Conservation (phyloP, 192 early-diverging fungal species). For the Mortierella alpina region DNA sequence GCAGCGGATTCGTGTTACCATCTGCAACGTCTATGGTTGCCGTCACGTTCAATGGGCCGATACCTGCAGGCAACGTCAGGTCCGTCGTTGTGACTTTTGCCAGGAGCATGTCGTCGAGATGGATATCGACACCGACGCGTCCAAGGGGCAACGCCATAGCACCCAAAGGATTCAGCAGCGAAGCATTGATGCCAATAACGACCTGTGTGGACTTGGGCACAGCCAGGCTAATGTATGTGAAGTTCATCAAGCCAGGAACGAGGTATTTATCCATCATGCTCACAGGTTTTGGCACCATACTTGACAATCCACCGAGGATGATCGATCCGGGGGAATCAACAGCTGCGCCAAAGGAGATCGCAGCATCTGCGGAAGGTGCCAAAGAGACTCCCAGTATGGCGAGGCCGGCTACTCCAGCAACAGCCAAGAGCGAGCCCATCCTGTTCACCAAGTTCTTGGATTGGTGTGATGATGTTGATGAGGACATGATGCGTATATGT, state of each 20-base stretch:
- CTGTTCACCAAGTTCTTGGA: conserved; percentile 11
- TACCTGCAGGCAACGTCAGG: conserved; percentile 16
- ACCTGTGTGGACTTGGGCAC: conserved; percentile 34
- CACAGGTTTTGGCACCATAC: conserved; percentile 42
- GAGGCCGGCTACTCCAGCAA: conserved; percentile 36
- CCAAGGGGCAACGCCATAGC: conserved; percentile 15
- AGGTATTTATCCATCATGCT: conserved; percentile 46
- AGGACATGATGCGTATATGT: conserved; percentile 2
- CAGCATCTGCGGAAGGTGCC: conserved; percentile 44
- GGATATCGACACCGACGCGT: conserved; percentile 17
- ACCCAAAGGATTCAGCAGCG: conserved; percentile 40
- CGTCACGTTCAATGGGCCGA: conserved; percentile 31
- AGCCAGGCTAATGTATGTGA: conserved; percentile 17
- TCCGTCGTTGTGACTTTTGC: conserved; percentile 32
- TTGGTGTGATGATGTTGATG: conserved; percentile 11
- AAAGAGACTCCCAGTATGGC: conserved; percentile 26
- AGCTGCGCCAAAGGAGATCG: conserved; percentile 29
- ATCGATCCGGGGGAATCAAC: conserved; percentile 37
- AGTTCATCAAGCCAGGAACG: conserved; percentile 45
- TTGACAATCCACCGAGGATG: conserved; percentile 24
- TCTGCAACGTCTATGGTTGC: conserved; percentile 39
- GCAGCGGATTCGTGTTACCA: conserved; percentile 21
- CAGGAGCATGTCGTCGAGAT: conserved; percentile 28
- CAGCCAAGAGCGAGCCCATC: conserved; percentile 34
- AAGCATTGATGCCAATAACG: conserved; percentile 19